phyloP scores from a whole-genome alignment of 169 alveolate species.

The Cryptosporidium canis region DNA sequence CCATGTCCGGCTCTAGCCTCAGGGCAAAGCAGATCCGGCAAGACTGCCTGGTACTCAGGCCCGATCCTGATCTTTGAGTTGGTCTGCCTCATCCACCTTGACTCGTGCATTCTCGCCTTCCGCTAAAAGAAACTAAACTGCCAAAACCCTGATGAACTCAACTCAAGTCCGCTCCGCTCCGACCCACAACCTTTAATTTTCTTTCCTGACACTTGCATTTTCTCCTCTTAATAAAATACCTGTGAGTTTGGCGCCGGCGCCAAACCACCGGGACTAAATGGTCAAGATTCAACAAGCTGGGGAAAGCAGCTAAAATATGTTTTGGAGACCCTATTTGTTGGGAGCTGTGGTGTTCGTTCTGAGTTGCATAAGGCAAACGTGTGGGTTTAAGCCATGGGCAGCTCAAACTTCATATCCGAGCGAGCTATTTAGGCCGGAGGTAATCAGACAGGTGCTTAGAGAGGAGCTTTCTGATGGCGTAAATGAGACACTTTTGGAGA shows the following conservation, averaged over 20 bases:
- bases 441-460: constrained; percentile 5
- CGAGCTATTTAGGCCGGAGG: constrained; percentile 17
- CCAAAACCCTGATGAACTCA: no score
- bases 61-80: constrained; percentile 60
- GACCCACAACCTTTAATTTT: no score
- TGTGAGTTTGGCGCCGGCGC: not conserved
- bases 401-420: constrained; percentile 62
- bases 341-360: not conserved
- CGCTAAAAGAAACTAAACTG: not conserved
- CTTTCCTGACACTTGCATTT: constrained; percentile 43
- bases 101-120: constrained; percentile 8
- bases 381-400: constrained; percentile 53
- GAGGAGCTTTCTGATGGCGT: constrained; percentile 16
- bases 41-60: constrained; percentile 62
- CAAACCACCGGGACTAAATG: not conserved
- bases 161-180: no score
- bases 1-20: not conserved
- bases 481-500: constrained; percentile 3
- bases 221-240: not conserved
- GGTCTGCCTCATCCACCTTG: constrained; percentile 54
- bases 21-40: constrained; percentile 34
- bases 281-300: not conserved
- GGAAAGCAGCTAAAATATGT: not conserved
- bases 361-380: not conserved
- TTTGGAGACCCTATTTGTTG: not conserved